Evolutionary conservation across 2,329 filamentous ascomycete genomes (phyloP).

Genomic region (Neofusicoccum ribis): DNA sequence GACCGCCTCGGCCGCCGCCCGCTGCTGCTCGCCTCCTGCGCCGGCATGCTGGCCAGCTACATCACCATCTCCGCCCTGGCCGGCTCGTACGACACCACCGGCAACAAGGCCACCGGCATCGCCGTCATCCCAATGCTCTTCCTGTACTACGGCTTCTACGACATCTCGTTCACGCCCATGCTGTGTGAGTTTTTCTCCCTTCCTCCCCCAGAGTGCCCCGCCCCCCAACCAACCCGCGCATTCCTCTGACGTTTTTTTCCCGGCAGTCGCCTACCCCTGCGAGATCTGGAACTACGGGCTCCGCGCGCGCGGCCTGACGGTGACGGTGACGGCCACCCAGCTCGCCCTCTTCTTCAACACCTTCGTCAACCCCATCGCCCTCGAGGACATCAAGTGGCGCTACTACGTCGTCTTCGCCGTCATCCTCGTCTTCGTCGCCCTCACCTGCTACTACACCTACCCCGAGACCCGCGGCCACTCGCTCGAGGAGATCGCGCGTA

Average conservation of each 20-base stretch:
- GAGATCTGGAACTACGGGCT: conserved; percentile 51
- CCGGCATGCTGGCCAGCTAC: conserved; percentile 42
- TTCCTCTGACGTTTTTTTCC: no score
- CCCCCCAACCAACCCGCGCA: no score
- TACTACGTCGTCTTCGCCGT: conserved; percentile 42
- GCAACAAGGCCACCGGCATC: conserved; percentile 24
- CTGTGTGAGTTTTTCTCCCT: conserved; percentile 20
- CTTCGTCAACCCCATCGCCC: conserved; percentile 46
- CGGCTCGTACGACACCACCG: not conserved
- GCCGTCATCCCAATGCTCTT: conserved; percentile 33
- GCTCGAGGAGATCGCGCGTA: conserved; percentile 28
- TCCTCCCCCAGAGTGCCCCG: no score
- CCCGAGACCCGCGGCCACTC: conserved; percentile 29
- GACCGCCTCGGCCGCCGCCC: conserved; percentile 36
- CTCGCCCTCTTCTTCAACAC: conserved; percentile 48
- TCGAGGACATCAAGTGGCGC: conserved; percentile 42
- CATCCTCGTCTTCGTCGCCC: conserved; percentile 8
- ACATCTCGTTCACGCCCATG: conserved; percentile 33
- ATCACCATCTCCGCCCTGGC: conserved; percentile 27
- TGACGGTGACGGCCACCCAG: conserved; percentile 49
- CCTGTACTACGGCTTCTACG: conserved; percentile 27
- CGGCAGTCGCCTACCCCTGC: conserved; percentile 41
- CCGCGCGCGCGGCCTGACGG: conserved; percentile 45
- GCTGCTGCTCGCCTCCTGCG: conserved; percentile 37
- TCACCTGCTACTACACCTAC: conserved; percentile 28